Evolutionary conservation across 805 yeast genomes (phyloP).

Genomic region (Yarrowia yakushimensis): DNA sequence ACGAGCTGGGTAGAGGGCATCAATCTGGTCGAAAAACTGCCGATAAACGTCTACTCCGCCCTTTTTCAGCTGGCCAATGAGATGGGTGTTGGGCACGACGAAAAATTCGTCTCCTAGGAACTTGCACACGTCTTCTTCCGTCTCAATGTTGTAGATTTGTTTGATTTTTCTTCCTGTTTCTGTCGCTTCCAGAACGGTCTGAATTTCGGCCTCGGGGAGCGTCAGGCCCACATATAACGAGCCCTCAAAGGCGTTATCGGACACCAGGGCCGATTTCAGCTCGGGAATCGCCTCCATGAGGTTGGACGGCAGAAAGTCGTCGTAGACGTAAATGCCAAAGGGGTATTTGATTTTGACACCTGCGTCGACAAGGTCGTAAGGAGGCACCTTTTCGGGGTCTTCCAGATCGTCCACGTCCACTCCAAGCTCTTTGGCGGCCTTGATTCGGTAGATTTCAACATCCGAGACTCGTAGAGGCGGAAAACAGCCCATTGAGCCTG

Average conservation of each 20-base stretch:
- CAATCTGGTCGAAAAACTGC: constrained; percentile 36
- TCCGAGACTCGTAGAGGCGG: neutral
- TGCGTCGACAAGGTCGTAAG: neutral
- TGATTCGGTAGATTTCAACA: neutral
- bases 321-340: constrained; percentile 7
- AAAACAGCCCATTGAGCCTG: neutral
- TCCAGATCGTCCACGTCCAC: neutral
- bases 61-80: neutral
- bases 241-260: constrained; percentile 11
- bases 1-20: constrained; percentile 33
- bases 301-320: constrained; percentile 10
- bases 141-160: neutral
- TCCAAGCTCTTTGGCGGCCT: constrained; percentile 8
- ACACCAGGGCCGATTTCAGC: neutral
- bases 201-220: neutral
- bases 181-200: neutral
- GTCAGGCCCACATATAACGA: neutral
- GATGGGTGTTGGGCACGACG: neutral
- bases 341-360: neutral
- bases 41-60: constrained; percentile 31
- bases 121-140: neutral
- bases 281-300: neutral
- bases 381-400: neutral
- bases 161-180: neutral
- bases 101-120: constrained; percentile 11